Conservation (phyloP, 441 rosid genomes). For the Pelargonium citronellum region DNA sequence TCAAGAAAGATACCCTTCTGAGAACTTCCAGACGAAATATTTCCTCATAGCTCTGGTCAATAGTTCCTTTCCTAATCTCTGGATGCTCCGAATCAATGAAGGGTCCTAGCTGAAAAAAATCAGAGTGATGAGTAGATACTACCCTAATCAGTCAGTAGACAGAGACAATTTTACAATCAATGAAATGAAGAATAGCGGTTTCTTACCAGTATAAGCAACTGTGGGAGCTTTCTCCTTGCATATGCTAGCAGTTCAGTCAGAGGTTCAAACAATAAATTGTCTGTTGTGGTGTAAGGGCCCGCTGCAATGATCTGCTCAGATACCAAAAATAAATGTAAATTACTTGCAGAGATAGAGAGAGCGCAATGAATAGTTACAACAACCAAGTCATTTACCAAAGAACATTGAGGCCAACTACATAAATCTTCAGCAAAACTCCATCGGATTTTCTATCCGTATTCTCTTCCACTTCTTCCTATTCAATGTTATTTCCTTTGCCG, state of each 20-base stretch:
- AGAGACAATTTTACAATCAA: not conserved
- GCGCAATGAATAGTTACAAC: not conserved
- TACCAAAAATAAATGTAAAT: not conserved
- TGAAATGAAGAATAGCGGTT: not conserved
- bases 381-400: too few species aligned
- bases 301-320: constrained; percentile 47
- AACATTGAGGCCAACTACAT: too few species aligned
- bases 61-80: constrained; percentile 22
- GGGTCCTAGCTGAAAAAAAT: constrained; percentile 27
- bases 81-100: constrained; percentile 30
- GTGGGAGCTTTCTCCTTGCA: constrained; percentile 22
- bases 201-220: constrained; percentile 27
- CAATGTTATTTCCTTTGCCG: too few species aligned
- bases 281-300: constrained; percentile 85
- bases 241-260: constrained; percentile 47
- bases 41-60: constrained; percentile 20
- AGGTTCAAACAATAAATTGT: constrained; percentile 86
- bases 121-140: not conserved
- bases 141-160: not conserved
- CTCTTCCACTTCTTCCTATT: too few species aligned
- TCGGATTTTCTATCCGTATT: too few species aligned
- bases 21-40: constrained; percentile 25
- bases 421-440: too few species aligned
- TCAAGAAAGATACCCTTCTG: constrained; percentile 18
- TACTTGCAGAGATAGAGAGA: not conserved